A percentile compares a stretch with the other conserved stretches of the same genome.
phyloP scores from a whole-genome alignment of 169 alveolate genomes.

The Cryptosporidium tyzzeri region DNA sequence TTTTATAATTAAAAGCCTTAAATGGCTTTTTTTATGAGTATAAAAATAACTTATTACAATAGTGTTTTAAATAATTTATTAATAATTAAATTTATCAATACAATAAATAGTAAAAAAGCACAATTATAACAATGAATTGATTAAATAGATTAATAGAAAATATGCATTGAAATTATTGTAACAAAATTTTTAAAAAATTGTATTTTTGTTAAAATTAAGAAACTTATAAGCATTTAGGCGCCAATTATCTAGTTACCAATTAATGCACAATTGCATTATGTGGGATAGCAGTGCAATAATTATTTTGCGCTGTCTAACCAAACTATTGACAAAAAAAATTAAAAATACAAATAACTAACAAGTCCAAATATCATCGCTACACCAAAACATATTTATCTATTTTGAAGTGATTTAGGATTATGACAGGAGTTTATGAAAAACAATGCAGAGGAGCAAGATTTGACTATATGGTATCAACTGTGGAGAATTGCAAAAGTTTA shows the following conservation, averaged over 20 bases:
- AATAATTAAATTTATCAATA: too few relatives aligned
- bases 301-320: constrained; percentile 67
- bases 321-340: background rate
- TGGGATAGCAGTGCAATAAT: constrained; percentile 4
- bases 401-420: background rate
- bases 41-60: background rate
- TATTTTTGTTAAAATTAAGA: too few relatives aligned
- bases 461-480: constrained; percentile 68
- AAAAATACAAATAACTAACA: background rate
- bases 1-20: background rate
- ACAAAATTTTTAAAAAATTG: too few relatives aligned
- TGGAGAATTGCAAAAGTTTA: constrained; percentile 10
- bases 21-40: background rate
- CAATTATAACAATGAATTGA: too few relatives aligned
- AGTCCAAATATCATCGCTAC: background rate
- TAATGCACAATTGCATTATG: background rate
- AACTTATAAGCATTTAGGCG: background rate
- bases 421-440: constrained; percentile 74
- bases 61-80: too few relatives aligned
- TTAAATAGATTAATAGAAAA: too few relatives aligned
- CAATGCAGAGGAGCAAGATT: constrained; percentile 75
- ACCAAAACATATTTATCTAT: background rate
- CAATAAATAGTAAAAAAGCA: background rate
- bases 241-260: background rate
- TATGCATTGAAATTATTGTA: background rate